These are phyloP conservation scores for Spizellomyces sp. DNA, from an alignment of 192 early-diverging fungal genomes.

Conservation along the genomic window DNA sequence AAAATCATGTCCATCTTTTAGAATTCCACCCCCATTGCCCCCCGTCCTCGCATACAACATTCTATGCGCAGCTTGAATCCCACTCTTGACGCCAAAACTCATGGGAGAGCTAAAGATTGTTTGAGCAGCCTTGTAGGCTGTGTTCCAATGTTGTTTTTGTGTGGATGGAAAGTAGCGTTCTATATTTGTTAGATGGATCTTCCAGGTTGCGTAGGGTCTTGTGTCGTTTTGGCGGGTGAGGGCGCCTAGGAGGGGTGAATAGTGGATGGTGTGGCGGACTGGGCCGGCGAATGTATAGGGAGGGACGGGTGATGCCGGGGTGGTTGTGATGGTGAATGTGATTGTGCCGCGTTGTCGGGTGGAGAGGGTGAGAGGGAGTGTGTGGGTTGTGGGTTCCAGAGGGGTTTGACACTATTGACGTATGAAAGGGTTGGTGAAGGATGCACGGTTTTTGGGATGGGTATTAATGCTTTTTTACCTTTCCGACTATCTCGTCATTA, in stretches of 20 bases:
- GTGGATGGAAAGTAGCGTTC: background rate
- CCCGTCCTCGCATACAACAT: conserved; percentile 13
- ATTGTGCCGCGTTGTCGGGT: conserved; percentile 2
- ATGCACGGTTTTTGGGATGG: too few species aligned
- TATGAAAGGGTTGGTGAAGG: background rate
- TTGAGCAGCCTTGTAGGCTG: conserved; percentile 14
- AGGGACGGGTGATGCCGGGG: background rate
- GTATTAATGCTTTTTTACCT: background rate
- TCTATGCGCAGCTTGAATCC: conserved; percentile 21
- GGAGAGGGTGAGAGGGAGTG: background rate
- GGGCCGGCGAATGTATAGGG: conserved; percentile 23
- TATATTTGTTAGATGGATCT: conserved; percentile 16
- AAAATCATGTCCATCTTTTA: conserved; percentile 3
- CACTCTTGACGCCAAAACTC: conserved; percentile 4
- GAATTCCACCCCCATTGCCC: conserved; percentile 5
- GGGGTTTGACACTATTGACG: conserved; percentile 1
- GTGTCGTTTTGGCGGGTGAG: conserved; percentile 10
- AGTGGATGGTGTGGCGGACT: conserved; percentile 14
- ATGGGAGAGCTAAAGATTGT: conserved; percentile 13
- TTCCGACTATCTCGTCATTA: conserved; percentile 17
- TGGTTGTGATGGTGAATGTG: background rate
- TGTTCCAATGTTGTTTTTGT: conserved; percentile 21
- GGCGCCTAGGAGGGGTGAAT: conserved; percentile 22
- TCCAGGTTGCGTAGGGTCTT: conserved; percentile 20
- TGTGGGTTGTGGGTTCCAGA: background rate